Evolutionary conservation across 257 asterid genomes (phyloP).

Genomic region (Solanum okadae): DNA sequence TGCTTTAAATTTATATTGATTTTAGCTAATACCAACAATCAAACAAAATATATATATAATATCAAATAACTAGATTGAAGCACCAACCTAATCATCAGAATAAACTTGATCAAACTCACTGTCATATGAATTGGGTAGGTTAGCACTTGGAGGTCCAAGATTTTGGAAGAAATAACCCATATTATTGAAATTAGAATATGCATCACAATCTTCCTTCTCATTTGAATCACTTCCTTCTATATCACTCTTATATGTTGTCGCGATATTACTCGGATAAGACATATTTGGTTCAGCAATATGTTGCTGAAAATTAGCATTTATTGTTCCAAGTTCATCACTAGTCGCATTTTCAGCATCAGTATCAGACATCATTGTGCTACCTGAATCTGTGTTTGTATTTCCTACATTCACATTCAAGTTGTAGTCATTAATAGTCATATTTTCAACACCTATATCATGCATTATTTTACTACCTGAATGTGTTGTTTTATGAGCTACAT

Average conservation of each 20-base stretch:
- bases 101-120: background rate
- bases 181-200: background rate
- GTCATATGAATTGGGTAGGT: background rate
- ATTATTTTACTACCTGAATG: background rate
- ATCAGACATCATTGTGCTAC: background rate
- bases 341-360: background rate
- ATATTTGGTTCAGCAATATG: background rate
- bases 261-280: background rate
- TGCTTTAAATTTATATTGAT: too few species aligned
- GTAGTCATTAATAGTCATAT: background rate
- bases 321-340: background rate
- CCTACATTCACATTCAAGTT: background rate
- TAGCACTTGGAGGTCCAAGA: background rate
- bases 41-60: background rate
- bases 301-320: background rate
- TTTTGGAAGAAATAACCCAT: background rate
- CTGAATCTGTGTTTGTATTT: background rate
- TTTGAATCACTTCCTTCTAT: background rate
- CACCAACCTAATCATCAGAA: background rate
- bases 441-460: background rate
- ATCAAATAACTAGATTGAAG: background rate
- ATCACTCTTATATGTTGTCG: background rate
- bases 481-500: background rate
- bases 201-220: background rate
- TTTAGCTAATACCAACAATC: background rate